Evolutionary conservation across 495 filamentous ascomycete species (phyloP).

Genomic region (Xylaria castorea): DNA sequence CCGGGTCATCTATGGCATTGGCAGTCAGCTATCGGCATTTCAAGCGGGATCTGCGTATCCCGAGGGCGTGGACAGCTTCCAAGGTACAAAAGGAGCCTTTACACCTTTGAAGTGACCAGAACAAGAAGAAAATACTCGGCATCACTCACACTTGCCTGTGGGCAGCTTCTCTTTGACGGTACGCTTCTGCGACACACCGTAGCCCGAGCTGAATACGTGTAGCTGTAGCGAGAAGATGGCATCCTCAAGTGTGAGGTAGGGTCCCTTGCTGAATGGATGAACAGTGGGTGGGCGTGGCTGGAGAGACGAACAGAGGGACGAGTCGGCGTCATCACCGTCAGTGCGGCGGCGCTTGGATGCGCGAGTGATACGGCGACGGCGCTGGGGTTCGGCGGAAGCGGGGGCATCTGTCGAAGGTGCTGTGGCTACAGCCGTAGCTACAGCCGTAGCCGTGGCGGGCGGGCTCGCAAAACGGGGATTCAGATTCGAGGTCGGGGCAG

Average conservation of each 20-base stretch:
- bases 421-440: background rate
- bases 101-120: background rate
- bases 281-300: slow-evolving; percentile 68
- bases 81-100: background rate
- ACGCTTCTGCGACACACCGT: slow-evolving; percentile 42
- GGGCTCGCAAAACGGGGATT: background rate
- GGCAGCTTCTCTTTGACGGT: slow-evolving; percentile 42
- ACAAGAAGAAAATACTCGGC: background rate
- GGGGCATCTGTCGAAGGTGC: background rate
- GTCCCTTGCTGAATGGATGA: slow-evolving; percentile 76
- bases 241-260: slow-evolving; percentile 39
- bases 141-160: slow-evolving; percentile 31
- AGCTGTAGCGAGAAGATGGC: slow-evolving; percentile 39
- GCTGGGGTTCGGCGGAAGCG: slow-evolving; percentile 1
- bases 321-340: slow-evolving; percentile 42
- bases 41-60: background rate
- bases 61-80: background rate
- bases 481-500: slow-evolving; percentile 12
- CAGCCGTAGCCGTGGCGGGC: background rate
- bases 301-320: slow-evolving; percentile 66
- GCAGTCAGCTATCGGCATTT: background rate
- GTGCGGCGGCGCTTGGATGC: slow-evolving; percentile 33
- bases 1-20: slow-evolving; percentile 29
- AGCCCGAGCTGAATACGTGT: slow-evolving; percentile 41
- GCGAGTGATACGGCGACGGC: slow-evolving; percentile 28